Base-by-base conservation (phyloP, 768 basidiomycete genomes). In the Mycena belliarum region DNA sequence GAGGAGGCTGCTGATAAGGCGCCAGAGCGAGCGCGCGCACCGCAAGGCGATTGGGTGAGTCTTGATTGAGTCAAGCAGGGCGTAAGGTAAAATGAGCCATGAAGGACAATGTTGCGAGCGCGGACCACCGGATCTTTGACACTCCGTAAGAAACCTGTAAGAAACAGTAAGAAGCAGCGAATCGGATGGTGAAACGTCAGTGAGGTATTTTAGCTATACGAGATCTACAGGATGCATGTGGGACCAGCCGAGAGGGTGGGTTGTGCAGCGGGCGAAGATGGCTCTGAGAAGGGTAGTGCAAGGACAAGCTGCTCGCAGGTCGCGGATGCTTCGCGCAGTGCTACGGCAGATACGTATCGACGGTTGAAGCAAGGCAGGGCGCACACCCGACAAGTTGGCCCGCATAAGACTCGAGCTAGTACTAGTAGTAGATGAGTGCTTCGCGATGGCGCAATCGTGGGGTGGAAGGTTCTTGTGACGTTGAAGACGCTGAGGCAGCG, bases 381-480 rank as follows among this genome's bases (percentile, higher is more conserved):
- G 37, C 37, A 4, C 37, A 43, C 37, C 57, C 49, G 47, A 49
- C 48, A 21, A 48, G 54, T 24, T 18, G 55, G 47, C 60, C 45
- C 52, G 55, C 6, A 54, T 16, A 50, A 51, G 44, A 40, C 47
- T 55, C 21, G 15, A 49, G 40, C 32, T 40, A 40, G 38, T 40
- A 6, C n/a, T n/a, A n/a, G n/a, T n/a, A n/a, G n/a, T n/a, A n/a
- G 20, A 54, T 24, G 52, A 16, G 10, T 32, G 50, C 55, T 57
- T 61, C 60, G 60, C 40, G 60, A 57, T 61, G 47, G 54, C 47
- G 55, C 60, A 44, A 57, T 57, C 38, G 59, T 26, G 28, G n/a
- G 32, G 20, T 3, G 6, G 29, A 42, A 23, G 7, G 4, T 42
- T n/a, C 23, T 25, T 12, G 4, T 24, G 45, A 44, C 41, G 46